Conservation (phyloP, 2,329 filamentous ascomycete genomes). For the Cladosporium sp. region DNA sequence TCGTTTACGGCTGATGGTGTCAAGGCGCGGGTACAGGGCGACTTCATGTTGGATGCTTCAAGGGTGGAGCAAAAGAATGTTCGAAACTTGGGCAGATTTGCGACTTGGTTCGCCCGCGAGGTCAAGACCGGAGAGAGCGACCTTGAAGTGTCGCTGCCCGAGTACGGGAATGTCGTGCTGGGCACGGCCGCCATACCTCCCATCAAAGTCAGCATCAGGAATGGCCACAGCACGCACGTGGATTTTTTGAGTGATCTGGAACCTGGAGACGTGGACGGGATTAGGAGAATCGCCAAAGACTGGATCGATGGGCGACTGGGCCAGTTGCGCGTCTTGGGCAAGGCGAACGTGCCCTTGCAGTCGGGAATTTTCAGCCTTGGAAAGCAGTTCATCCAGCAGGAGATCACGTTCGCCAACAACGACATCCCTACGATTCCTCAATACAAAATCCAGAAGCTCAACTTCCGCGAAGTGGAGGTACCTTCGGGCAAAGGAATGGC, state of each 20-base stretch:
- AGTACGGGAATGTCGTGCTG: slow-evolving; percentile 71
- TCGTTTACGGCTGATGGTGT: slow-evolving; percentile 77
- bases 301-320: slow-evolving; percentile 78
- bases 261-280: slow-evolving; percentile 70
- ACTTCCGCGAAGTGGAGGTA: slow-evolving; percentile 65
- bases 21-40: slow-evolving; percentile 72
- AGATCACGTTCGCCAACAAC: slow-evolving; percentile 66
- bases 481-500: slow-evolving; percentile 62
- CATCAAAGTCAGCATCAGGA: slow-evolving; percentile 69
- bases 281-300: slow-evolving; percentile 77
- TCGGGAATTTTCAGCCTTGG: slow-evolving; percentile 77
- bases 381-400: slow-evolving; percentile 68
- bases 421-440: slow-evolving; percentile 72
- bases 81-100: slow-evolving; percentile 68
- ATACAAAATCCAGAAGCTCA: slow-evolving; percentile 76
- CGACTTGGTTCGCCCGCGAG: slow-evolving; percentile 73
- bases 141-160: slow-evolving; percentile 73
- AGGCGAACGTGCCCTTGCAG: slow-evolving; percentile 67
- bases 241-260: slow-evolving; percentile 73
- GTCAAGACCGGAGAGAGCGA: slow-evolving; percentile 69
- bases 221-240: slow-evolving; percentile 70
- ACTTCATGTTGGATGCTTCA: slow-evolving; percentile 73
- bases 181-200: slow-evolving; percentile 73
- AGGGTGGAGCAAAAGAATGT: slow-evolving; percentile 67
- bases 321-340: slow-evolving; percentile 66